Base-by-base conservation (phyloP, 2,329 filamentous ascomycete genomes). In the Setomelanomma holmii region DNA sequence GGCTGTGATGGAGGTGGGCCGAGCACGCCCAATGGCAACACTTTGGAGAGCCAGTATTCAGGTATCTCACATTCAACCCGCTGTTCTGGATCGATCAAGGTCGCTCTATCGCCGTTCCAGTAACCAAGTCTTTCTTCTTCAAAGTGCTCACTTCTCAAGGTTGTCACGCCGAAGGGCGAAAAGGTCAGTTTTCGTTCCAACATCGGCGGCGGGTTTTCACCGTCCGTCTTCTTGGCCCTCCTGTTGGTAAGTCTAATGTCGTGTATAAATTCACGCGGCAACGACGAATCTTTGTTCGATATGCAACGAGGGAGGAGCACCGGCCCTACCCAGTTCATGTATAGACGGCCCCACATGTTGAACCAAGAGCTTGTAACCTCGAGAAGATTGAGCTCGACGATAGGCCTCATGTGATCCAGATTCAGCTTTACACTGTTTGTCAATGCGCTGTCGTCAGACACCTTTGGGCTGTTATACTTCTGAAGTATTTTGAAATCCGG, bases 241-340 rank as follows among this genome's bases (percentile, higher is more conserved):
- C 58, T 67, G 4, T 68, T 72, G 11, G 63, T 66, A 4, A 77
- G 23, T 30, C 63, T 57, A 27, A 79, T 69, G 0, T 56, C 52
- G 40, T 70, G 73, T 0, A 62, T 27, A 5, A 68, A 40, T 27
- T 60, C 56, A 4, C 58, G 58, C 1, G 60, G 48, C 1, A 50
- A 46, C 1, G 56, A 47, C 5, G 35, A 3, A 17, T 60, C 40
- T 35, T 41, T 56, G 3, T 46, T 49, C 1, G 52, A 40, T 2
- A 72, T 51, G 5, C 64, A 55, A 16, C 61, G 62, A 2, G 66
- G 64, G 12, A 79, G 64, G 4, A 78, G 63, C 0, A 77, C 53
- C 1, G 75, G 73, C 0, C 61, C 68, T 12, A 79, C 54, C 54
- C 75, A 72, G 21, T 74, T 73, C 55, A 78, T 61, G 35, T 75